Base-by-base conservation (phyloP, 2,329 filamentous ascomycete genomes). In the Thielaviopsis euricoi region DNA sequence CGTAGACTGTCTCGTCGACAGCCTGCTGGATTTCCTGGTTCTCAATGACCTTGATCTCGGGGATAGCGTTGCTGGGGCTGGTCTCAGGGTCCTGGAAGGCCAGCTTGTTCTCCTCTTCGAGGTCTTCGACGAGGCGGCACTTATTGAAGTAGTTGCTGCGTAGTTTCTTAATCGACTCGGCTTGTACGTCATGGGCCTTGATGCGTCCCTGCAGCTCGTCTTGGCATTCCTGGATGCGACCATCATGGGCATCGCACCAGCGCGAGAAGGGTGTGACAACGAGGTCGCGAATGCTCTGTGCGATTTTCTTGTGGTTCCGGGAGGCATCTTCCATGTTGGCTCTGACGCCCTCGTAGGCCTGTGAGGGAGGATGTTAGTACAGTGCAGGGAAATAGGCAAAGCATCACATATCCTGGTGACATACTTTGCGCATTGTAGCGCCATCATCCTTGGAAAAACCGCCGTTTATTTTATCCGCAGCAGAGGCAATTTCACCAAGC, bases 131-230 rank as follows among this genome's bases (percentile, higher is more conserved):
- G 62, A 96, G 76, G 54, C 94, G 85, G 69, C 93, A 98, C 73
- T 97, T 98, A 76, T 97, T 98, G 79, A 97, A 97, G 73, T 98
- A 98, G 65, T 88, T 87, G 70, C 87, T 95, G 63, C 93, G 83
- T 65, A 96, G 80, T 73, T 97, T 97, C 77, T 89, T 89, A 61
- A 95, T 89, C 21, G 80, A 71, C 62, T 98, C 93, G 60, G 86
- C 85, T 71, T 98, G 94, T 64, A 87, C 87, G 68, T 95, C 89
- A 70, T 97, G 89, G 61, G 87, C 80, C 75, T 95, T 96, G 71
- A 97, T 90, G 60, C 89, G 86, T 53, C 77, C 73, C 70, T 97
- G 91, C 22, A 98, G 80, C 66, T 96, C 90, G 65, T 97, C 93
- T 69, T 98, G 91, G 22, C 89, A 96, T 66, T 89, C 88, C 68